Conservation (phyloP, 345 rosid species). For the Eucalyptus sp. region DNA sequence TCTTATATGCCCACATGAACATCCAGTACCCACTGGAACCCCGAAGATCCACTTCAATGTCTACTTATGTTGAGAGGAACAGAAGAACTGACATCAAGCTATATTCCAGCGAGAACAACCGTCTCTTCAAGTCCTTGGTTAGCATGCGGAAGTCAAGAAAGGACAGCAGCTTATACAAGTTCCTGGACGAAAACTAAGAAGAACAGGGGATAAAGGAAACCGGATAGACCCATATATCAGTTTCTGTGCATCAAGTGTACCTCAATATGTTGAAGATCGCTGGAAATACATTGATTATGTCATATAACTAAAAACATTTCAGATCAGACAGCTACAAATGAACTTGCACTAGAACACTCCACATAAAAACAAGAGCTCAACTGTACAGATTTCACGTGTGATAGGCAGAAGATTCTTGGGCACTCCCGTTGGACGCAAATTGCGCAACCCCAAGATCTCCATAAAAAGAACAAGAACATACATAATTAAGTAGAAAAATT, state of each 20-base stretch:
- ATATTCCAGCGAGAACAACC: slow-evolving; percentile 39
- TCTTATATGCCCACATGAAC: neutral
- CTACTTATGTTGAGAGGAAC: slow-evolving; percentile 15
- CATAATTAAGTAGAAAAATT: too few species aligned
- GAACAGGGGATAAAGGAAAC: neutral
- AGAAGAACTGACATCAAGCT: slow-evolving; percentile 13
- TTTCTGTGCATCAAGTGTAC: neutral
- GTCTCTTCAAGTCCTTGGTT: slow-evolving; percentile 52
- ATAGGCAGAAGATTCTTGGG: neutral
- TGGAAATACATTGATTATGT: neutral
- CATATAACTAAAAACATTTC: neutral
- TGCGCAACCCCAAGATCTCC: too few species aligned
- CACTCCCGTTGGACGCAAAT: too few species aligned
- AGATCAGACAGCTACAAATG: neutral
- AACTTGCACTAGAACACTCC: neutral
- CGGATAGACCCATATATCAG: neutral
- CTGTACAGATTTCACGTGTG: neutral
- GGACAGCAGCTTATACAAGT: slow-evolving; percentile 12
- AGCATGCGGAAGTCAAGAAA: slow-evolving; percentile 50
- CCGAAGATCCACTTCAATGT: slow-evolving; percentile 34
- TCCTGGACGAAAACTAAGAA: slow-evolving; percentile 20
- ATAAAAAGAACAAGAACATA: too few species aligned
- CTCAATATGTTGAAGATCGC: neutral
- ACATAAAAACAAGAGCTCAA: neutral
- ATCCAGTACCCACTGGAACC: slow-evolving; percentile 33